These are phyloP conservation scores for Cutaneotrichosporon curvatum DNA, from an alignment of 1,284 basidiomycete species.

Conservation along the genomic window DNA sequence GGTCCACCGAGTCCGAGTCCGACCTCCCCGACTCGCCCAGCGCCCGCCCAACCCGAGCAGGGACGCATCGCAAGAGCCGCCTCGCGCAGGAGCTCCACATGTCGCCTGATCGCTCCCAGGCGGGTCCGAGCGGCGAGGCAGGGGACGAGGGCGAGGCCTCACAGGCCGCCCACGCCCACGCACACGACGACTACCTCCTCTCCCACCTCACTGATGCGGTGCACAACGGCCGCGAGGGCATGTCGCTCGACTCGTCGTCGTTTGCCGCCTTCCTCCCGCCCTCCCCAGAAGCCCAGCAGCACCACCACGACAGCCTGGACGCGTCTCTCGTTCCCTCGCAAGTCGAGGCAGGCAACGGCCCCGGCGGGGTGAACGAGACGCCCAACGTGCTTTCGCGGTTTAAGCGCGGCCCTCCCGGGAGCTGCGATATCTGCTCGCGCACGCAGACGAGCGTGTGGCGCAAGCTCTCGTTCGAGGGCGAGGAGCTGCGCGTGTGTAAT, in stretches of 20 bases:
- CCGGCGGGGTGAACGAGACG: background rate
- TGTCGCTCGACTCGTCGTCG: constrained; percentile 20
- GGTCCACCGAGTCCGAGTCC: constrained; percentile 1
- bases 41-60: background rate
- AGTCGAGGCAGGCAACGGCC: background rate
- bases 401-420: constrained; percentile 36
- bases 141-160: background rate
- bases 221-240: constrained; percentile 1
- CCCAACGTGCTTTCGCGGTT: constrained; percentile 27
- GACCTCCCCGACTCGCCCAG: constrained; percentile 2
- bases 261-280: constrained; percentile 30
- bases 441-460: constrained; percentile 43
- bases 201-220: constrained; percentile 20
- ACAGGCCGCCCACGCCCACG: constrained; percentile 14
- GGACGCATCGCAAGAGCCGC: constrained; percentile 6
- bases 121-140: constrained; percentile 4
- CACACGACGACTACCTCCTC: constrained; percentile 27
- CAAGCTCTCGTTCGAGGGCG: constrained; percentile 28
- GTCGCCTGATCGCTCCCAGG: background rate
- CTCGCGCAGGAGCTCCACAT: constrained; percentile 14
- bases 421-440: constrained; percentile 40
- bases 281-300: constrained; percentile 4
- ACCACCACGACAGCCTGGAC: background rate
- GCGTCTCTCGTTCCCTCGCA: background rate
- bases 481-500: constrained; percentile 40